A percentile compares a stretch with the other conserved stretches of the same genome.
Evolutionary conservation across 352 stramenopile genomes (phyloP).

Genomic region (Pythium vanterpoolii): DNA sequence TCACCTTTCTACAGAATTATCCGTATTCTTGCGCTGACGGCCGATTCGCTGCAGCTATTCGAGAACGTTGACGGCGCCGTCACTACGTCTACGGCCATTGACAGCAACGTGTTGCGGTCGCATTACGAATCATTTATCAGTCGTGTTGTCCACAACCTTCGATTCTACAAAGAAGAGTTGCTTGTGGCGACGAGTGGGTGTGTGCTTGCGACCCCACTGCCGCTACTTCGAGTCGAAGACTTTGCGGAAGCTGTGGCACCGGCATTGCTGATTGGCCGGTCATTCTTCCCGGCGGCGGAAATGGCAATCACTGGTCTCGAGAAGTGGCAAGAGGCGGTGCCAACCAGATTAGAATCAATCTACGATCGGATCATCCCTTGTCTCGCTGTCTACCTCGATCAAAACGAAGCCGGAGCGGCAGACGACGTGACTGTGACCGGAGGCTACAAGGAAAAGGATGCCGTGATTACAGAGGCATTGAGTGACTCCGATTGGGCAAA

Average conservation of each 20-base stretch:
- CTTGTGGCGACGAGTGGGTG: constrained; percentile 58
- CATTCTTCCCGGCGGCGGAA: constrained; percentile 56
- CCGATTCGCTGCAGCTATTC: constrained; percentile 9
- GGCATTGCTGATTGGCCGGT: constrained; percentile 56
- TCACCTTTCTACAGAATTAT: constrained; percentile 32
- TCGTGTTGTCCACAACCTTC: constrained; percentile 41
- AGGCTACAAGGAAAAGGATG: constrained; percentile 8
- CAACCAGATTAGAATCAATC: constrained; percentile 27
- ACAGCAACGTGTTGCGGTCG: constrained; percentile 7
- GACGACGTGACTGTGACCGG: not conserved
- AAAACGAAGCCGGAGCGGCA: constrained; percentile 21
- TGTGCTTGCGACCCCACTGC: constrained; percentile 48
- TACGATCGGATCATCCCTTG: constrained; percentile 44
- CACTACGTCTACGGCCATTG: not conserved
- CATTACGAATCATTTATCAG: constrained; percentile 50
- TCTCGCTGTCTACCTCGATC: constrained; percentile 51
- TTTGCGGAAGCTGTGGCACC: constrained; percentile 39
- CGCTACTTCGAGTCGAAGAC: constrained; percentile 30
- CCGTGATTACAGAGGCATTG: constrained; percentile 11
- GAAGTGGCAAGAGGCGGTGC: constrained; percentile 38
- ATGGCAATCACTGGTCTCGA: constrained; percentile 56
- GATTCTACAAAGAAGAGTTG: constrained; percentile 77
- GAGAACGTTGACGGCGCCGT: not conserved
- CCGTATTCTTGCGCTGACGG: constrained; percentile 11
- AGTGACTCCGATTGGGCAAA: constrained; percentile 26